phyloP scores from a whole-genome alignment of 2,329 filamentous ascomycete genomes.

The Sporothrix phasma region DNA sequence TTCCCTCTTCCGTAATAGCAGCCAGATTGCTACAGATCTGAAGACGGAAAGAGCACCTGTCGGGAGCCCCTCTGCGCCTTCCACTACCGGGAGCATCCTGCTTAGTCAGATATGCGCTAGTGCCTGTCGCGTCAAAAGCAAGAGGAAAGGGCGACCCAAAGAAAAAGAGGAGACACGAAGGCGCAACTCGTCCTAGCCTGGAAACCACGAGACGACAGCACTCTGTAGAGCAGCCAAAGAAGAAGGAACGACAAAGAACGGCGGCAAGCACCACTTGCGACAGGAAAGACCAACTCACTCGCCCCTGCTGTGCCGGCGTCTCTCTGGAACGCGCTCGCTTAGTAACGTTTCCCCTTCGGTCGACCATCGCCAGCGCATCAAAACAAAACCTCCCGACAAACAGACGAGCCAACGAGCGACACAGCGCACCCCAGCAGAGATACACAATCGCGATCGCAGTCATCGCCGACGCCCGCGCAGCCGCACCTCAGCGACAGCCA shows the following conservation, averaged over 20 bases:
- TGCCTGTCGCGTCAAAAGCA: not conserved
- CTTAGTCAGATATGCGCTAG: not conserved
- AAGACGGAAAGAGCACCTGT: not conserved
- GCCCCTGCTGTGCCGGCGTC: not conserved
- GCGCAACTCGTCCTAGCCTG: not conserved
- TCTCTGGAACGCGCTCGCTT: not conserved
- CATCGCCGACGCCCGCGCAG: not conserved
- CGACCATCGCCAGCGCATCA: not conserved
- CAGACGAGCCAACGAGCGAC: not conserved
- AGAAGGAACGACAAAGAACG: not conserved
- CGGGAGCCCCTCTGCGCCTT: not conserved
- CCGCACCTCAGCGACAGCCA: not conserved
- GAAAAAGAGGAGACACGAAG: not conserved
- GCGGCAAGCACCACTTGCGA: not conserved
- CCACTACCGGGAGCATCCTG: not conserved
- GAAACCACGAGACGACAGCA: not conserved
- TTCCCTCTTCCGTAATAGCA: not conserved
- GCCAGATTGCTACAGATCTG: not conserved
- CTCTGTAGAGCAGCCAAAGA: not conserved
- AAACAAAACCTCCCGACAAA: not conserved
- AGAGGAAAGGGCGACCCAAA: not conserved
- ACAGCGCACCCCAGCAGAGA: not conserved
- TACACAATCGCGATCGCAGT: not conserved
- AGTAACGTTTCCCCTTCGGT: not conserved
- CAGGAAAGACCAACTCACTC: not conserved